phyloP scores from a whole-genome alignment of 768 basidiomycete genomes.

The Termitomyces sp. region DNA sequence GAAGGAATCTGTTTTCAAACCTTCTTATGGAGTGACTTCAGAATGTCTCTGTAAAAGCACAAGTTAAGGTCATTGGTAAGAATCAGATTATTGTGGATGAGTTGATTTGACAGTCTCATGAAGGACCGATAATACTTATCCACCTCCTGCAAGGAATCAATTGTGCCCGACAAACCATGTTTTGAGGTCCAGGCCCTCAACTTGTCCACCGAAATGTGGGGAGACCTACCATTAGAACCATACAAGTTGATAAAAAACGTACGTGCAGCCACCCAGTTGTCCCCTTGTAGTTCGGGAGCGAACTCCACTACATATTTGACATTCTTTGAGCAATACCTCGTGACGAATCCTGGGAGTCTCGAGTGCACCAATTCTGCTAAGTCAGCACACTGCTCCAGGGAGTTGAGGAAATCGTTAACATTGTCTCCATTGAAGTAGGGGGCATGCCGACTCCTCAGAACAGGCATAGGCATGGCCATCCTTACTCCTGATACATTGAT shows the following conservation, averaged over 20 bases:
- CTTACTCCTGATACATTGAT: too few relatives aligned
- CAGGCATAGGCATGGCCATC: background rate
- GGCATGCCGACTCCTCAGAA: background rate
- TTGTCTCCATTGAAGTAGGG: slow-evolving; percentile 5
- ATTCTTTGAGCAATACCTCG: background rate
- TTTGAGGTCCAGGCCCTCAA: background rate
- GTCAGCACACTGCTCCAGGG: background rate
- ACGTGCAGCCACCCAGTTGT: background rate
- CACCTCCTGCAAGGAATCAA: background rate
- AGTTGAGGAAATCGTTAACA: slow-evolving; percentile 3
- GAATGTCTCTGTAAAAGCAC: too few relatives aligned
- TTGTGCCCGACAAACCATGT: background rate
- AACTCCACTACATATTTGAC: slow-evolving; percentile 1
- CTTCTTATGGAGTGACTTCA: background rate
- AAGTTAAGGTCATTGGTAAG: background rate
- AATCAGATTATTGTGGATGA: background rate
- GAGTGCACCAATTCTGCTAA: background rate
- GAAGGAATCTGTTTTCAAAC: background rate
- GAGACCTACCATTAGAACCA: slow-evolving; percentile 1
- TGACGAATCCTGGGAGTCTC: background rate
- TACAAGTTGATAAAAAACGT: background rate
- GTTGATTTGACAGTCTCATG: background rate
- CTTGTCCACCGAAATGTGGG: background rate
- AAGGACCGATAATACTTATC: slow-evolving; percentile 4
- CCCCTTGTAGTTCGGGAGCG: background rate